Evolutionary conservation across 2,329 filamentous ascomycete species (phyloP), one percentile per base, ranked within the genome.

Genomic region (Sclerotinia spermophila): DNA sequence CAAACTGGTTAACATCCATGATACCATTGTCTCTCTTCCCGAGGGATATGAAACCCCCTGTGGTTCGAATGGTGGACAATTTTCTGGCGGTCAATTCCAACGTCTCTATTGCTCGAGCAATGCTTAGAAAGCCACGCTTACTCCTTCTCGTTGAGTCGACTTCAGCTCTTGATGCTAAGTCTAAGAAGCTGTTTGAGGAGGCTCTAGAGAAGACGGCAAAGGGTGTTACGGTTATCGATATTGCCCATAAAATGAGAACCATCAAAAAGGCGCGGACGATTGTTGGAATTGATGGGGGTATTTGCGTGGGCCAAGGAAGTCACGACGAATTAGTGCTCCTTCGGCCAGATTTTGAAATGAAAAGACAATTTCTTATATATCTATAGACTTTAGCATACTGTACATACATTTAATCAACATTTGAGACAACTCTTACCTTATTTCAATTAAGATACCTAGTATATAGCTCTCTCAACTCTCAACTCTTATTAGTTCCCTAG

Each of bases 111-210:
- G 92, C 93, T 0, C 85, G 93, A 24, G 92, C 92, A 0, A 82
- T 96, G 2, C 85, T 93, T 1, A 86, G 92, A 0, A 86, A 87
- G 72, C 93, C 93, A 0, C 85, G 89, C 53, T 83, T 96, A 2
- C 81, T 96, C 30, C 86, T 96, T 55, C 84, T 96, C 1, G 93
- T 96, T 76, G 92, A 96, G 82, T 91, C 91, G 40, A 96, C 92
- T 0, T 92, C 89, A 58, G 91, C 90, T 4, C 83, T 97, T 2
- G 93, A 96, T 76, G 86, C 87, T 0, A 89, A 89, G 76, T 90
- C 87, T 65, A 90, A 92, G 67, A 82, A 83, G 7, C 80, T 89
- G 17, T 85, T 96, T 33, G 86, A 92, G 68, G 84, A 90, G 35
- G 90, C 88, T 0, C 81, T 93, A 59, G 88, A 92, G 79, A 83